Evolutionary conservation across 345 rosid species (phyloP).

Genomic region (Eucalyptus cladocalyx): DNA sequence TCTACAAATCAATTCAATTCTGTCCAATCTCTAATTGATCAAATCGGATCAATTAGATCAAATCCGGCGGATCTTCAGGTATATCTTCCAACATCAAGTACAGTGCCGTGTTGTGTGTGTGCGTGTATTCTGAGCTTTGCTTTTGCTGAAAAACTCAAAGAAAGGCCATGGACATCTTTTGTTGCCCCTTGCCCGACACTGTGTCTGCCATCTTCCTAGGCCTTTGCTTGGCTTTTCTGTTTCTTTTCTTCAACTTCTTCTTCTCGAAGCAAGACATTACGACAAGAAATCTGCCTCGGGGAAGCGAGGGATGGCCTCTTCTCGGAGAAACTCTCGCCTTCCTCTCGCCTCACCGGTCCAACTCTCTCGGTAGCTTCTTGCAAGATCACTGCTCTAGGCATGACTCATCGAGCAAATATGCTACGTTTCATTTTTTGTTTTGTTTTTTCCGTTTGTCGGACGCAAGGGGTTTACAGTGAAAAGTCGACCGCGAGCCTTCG

Average conservation of each 20-base stretch:
- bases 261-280: neutral
- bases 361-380: constrained; percentile 56
- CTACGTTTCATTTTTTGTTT: neutral
- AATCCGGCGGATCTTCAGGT: too few species aligned
- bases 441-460: neutral
- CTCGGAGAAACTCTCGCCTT: constrained; percentile 59
- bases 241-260: neutral
- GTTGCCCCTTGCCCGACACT: neutral
- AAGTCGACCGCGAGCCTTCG: neutral
- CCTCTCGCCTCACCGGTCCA: constrained; percentile 72
- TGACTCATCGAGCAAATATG: neutral
- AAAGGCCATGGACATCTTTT: neutral
- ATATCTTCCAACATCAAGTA: too few species aligned
- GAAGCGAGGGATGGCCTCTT: constrained; percentile 75
- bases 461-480: neutral
- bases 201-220: constrained; percentile 2
- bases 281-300: constrained; percentile 23
- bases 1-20: too few species aligned
- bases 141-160: neutral
- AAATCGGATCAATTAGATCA: too few species aligned
- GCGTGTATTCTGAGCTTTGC: neutral
- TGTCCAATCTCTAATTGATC: too few species aligned
- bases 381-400: constrained; percentile 55
- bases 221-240: neutral
- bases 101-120: neutral